Evolutionary conservation across 148 eudicot species (phyloP).

Genomic region (Nepenthes gracilis): DNA sequence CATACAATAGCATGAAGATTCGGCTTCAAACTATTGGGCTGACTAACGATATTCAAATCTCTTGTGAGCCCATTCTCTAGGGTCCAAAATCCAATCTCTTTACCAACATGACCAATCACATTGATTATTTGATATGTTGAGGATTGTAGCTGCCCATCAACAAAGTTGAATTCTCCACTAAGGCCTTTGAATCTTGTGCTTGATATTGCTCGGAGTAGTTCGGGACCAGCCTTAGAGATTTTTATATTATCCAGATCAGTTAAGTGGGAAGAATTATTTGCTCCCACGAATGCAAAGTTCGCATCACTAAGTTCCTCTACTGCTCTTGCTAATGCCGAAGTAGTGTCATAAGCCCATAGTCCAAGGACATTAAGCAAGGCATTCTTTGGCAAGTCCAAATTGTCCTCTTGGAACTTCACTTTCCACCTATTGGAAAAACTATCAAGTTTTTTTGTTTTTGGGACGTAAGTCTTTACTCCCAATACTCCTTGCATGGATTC

Average conservation of each 20-base stretch:
- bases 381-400: not conserved
- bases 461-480: slow-evolving; percentile 27
- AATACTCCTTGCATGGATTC: slow-evolving; percentile 39
- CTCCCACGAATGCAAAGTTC: not conserved
- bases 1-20: not conserved
- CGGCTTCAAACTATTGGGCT: not conserved
- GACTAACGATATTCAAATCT: slow-evolving; percentile 11
- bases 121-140: slow-evolving; percentile 17
- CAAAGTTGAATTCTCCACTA: slow-evolving; percentile 14
- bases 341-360: slow-evolving; percentile 22
- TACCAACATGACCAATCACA: slow-evolving; percentile 9
- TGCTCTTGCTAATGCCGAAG: slow-evolving; percentile 18
- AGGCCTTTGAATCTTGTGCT: slow-evolving; percentile 16
- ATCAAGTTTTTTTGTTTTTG: slow-evolving; percentile 11
- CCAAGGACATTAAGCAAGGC: slow-evolving; percentile 8
- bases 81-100: slow-evolving; percentile 22
- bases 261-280: not conserved
- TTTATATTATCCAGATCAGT: slow-evolving; percentile 13
- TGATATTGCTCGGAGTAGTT: slow-evolving; percentile 13
- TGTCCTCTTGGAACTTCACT: slow-evolving; percentile 5
- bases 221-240: slow-evolving; percentile 15
- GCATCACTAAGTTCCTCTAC: slow-evolving; percentile 9
- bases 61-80: slow-evolving; percentile 7
- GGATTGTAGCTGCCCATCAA: slow-evolving; percentile 14
- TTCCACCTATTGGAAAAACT: slow-evolving; percentile 6